Evolutionary conservation across 371 early-diverging fungal genomes (phyloP).

Genomic region (Apophysomyces elegans): DNA sequence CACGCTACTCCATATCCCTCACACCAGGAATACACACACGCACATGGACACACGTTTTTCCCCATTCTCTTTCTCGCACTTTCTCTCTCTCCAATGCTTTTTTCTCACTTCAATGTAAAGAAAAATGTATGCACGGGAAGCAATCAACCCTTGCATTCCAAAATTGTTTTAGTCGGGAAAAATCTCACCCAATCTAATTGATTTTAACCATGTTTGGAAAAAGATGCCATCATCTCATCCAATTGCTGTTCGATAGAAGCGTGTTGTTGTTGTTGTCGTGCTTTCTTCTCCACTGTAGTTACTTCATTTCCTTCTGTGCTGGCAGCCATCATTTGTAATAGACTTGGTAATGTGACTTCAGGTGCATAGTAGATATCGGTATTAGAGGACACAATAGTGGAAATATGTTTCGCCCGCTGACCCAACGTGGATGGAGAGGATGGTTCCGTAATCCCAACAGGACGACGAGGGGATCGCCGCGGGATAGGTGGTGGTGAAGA

Average conservation of each 20-base stretch:
- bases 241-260: slow-evolving; percentile 43
- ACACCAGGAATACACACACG: too few relatives aligned
- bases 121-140: too few relatives aligned
- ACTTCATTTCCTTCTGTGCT: slow-evolving; percentile 10
- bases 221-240: slow-evolving; percentile 38
- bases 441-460: slow-evolving; percentile 18
- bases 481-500: slow-evolving; percentile 42
- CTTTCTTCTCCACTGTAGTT: slow-evolving; percentile 8
- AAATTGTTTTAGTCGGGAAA: too few relatives aligned
- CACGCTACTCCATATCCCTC: too few relatives aligned
- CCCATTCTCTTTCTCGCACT: too few relatives aligned
- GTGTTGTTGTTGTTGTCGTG: slow-evolving; percentile 4
- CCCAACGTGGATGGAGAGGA: slow-evolving; percentile 8
- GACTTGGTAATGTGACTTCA: slow-evolving; percentile 35
- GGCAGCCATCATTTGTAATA: slow-evolving; percentile 45
- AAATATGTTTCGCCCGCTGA: slow-evolving; percentile 20
- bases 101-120: too few relatives aligned
- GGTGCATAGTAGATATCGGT: slow-evolving; percentile 49
- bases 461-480: slow-evolving; percentile 42
- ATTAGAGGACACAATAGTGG: slow-evolving; percentile 18
- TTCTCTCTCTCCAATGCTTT: too few relatives aligned
- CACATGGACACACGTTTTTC: too few relatives aligned
- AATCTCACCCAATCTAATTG: neutral
- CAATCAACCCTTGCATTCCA: too few relatives aligned
- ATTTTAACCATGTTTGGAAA: slow-evolving; percentile 5